These are phyloP conservation scores for Sporothrix variecibatus DNA, from an alignment of 2,329 filamentous ascomycete species.

Conservation along the genomic window DNA sequence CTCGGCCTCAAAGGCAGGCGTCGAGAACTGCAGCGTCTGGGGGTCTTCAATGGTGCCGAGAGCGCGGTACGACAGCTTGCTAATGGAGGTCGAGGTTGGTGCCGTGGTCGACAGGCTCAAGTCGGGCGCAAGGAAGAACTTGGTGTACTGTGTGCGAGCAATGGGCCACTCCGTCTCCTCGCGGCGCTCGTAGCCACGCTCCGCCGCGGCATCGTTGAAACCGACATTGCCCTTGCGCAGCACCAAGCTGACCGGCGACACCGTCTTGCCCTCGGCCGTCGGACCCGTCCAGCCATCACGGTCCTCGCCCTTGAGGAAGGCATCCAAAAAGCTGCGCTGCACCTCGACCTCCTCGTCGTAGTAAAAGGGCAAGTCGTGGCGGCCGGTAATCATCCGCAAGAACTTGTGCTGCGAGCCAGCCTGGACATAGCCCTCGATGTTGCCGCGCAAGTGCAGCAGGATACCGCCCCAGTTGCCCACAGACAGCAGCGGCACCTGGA, in stretches of 20 bases:
- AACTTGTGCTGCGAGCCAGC: conserved; percentile 69
- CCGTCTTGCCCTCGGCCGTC: too few relatives aligned
- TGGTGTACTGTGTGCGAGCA: conserved; percentile 63
- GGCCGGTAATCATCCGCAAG: conserved; percentile 67
- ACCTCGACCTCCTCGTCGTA: conserved; percentile 68
- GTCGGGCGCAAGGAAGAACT: conserved; percentile 58
- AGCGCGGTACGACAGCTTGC: conserved; percentile 56
- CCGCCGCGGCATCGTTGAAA: conserved; percentile 63
- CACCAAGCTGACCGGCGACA: conserved; percentile 61
- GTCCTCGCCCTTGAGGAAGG: conserved; percentile 70
- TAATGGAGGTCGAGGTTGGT: too few relatives aligned
- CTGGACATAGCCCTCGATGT: conserved; percentile 64
- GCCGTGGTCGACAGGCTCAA: too few relatives aligned
- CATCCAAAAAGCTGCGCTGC: conserved; percentile 68
- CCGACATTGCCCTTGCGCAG: conserved; percentile 68
- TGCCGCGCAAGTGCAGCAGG: conserved; percentile 67
- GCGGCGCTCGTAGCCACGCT: conserved; percentile 57
- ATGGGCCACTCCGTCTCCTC: conserved; percentile 68
- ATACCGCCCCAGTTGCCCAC: conserved; percentile 75
- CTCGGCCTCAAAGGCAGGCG: conserved; percentile 56
- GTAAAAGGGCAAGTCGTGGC: conserved; percentile 73
- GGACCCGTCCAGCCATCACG: conserved; percentile 59
- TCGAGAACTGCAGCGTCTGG: conserved; percentile 57
- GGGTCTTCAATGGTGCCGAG: conserved; percentile 57
- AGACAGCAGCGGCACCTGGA: conserved; percentile 65